Evolutionary conservation across 768 basidiomycete species (phyloP), one percentile per base, ranked within the genome.

Genomic region (Naematelia aurantialba): DNA sequence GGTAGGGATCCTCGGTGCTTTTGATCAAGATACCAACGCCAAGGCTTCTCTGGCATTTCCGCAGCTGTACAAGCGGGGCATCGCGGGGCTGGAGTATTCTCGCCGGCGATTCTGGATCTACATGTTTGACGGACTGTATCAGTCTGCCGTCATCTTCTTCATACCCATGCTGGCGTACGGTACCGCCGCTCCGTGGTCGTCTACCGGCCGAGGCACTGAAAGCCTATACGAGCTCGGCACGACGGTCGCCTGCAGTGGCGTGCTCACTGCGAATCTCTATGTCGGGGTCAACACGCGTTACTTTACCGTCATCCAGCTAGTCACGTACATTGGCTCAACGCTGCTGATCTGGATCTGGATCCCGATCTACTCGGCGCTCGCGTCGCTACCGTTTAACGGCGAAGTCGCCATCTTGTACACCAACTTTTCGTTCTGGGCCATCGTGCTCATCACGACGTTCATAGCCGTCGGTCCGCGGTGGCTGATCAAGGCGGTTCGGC

Each of bases 11-110:
- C 83, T 97, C 58, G 94, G 94, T 77, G 88, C 91, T 21, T 94
- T 96, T 74, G 94, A 97, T 77, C 92, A 97, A 79, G 94, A 98
- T 75, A 82, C 94, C 68, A 90, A 92, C 72, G 87, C 89, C 19
- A 84, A 85, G 74, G 91, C 89, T 0, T 89, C 89, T 0, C 79
- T 96, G 29, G 91, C 91, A 4, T 96, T 89, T 79, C 94, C 94
- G 4, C 89, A 92, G 67, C 85, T 98, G n/a, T 98, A 98, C 75
- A 81, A 92, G 63, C 87, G 93, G 34, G 94, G 94, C 24, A 96
- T 97, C 62, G 85, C 87, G 14, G 91, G 93, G 21, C 81, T 92
- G 14, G 94, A 96, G 69, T 98, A 96, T 78, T 96, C 92, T 17
- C 85, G 90, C 10, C 62, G 80, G 12, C 91, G 89, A 79, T 98